Evolutionary conservation across 768 basidiomycete species (phyloP).

Genomic region (Trametes villosa): DNA sequence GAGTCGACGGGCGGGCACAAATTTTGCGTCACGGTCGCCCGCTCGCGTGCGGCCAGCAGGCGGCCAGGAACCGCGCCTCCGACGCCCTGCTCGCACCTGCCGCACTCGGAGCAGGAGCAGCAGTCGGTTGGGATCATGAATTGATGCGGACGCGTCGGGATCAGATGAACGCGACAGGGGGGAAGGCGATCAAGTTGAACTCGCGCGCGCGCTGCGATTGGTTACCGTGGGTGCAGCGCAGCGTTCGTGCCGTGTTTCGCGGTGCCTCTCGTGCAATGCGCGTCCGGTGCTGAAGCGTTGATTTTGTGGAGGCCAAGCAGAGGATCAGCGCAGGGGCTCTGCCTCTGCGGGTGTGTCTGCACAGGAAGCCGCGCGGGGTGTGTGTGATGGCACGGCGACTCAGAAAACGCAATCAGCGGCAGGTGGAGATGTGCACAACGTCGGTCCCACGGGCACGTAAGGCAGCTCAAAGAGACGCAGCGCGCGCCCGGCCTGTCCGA

Average conservation of each 20-base stretch:
- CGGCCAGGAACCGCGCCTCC: conserved; percentile 1
- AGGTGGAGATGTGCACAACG: not conserved
- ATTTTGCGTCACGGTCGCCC: not conserved
- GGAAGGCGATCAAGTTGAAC: not conserved
- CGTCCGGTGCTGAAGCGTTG: not conserved
- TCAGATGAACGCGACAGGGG: conserved; percentile 8
- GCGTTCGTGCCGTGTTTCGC: not conserved
- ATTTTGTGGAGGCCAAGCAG: too few relatives aligned
- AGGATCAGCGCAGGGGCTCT: too few relatives aligned
- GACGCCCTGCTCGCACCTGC: not conserved
- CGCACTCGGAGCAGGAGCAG: not conserved
- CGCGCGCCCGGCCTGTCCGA: not conserved
- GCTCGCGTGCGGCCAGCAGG: not conserved
- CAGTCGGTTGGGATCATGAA: conserved; percentile 19
- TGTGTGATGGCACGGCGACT: not conserved
- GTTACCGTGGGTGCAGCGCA: not conserved
- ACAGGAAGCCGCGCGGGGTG: too few relatives aligned
- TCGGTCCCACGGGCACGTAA: not conserved
- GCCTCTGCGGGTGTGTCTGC: too few relatives aligned
- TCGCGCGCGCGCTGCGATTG: conserved; percentile 11
- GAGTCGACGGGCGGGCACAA: not conserved
- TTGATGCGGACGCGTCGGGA: conserved; percentile 10
- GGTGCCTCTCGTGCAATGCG: not conserved
- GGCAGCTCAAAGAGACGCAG: not conserved
- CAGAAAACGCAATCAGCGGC: too few relatives aligned